Conservation (phyloP, 2,329 filamentous ascomycete species). For the Ophiostoma pallidulum region DNA sequence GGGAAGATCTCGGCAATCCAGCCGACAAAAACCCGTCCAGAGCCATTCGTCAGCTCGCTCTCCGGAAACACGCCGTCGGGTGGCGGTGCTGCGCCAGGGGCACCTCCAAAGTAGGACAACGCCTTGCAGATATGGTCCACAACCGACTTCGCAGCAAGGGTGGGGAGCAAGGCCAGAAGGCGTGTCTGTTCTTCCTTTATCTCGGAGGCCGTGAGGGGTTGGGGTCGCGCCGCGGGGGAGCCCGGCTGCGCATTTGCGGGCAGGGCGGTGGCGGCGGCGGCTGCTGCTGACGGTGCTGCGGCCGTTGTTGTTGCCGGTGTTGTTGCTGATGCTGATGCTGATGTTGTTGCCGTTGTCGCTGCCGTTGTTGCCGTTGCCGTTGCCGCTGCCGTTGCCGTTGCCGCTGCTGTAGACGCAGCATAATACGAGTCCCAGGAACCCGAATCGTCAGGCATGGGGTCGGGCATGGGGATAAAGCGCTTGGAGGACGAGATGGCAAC, state of each 20-base stretch:
- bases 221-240: background rate
- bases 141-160: constrained; percentile 44
- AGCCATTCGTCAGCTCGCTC: constrained; percentile 47
- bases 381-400: too few relatives aligned
- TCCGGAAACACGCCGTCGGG: constrained; percentile 43
- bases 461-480: constrained; percentile 27
- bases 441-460: constrained; percentile 23
- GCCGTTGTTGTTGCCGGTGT: too few relatives aligned
- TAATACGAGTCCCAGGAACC: constrained; percentile 10
- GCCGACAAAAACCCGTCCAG: constrained; percentile 48
- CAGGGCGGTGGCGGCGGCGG: too few relatives aligned
- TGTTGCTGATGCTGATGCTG: too few relatives aligned
- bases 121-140: constrained; percentile 56
- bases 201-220: constrained; percentile 33
- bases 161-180: constrained; percentile 46
- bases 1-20: constrained; percentile 58
- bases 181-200: constrained; percentile 52
- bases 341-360: too few relatives aligned
- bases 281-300: too few relatives aligned
- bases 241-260: constrained; percentile 13
- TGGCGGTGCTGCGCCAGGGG: constrained; percentile 44
- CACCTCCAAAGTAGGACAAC: constrained; percentile 53
- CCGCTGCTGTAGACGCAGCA: background rate
- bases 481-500: constrained; percentile 42
- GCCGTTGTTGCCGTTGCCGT: too few relatives aligned